Percentiles rank a stretch among this genome's conserved stretches.
These are phyloP conservation scores for Thraustochytrium sp. DNA, from an alignment of 352 stramenopile genomes.

Conservation along the genomic window DNA sequence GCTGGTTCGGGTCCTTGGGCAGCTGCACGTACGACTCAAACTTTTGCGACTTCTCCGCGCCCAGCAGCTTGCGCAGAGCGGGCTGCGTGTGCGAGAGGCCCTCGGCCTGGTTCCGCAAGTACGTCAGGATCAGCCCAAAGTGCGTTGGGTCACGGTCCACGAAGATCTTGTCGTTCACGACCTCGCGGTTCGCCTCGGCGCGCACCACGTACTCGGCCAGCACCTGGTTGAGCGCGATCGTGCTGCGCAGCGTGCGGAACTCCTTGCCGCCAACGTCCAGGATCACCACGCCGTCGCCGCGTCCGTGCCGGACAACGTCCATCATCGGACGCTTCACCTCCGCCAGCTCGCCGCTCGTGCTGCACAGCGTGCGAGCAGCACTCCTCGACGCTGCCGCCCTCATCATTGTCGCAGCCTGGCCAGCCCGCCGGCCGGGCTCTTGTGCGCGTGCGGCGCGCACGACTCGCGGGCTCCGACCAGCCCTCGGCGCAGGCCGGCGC, in stretches of 20 bases:
- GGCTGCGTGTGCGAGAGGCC: neutral
- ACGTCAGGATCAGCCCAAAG: neutral
- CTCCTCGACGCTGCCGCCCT: no score
- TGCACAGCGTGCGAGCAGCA: no score
- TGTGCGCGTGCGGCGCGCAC: no score
- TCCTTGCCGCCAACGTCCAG: slow-evolving; percentile 16
- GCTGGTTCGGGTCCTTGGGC: neutral
- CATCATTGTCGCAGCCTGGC: no score
- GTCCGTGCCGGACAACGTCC: neutral
- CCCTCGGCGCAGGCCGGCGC: no score
- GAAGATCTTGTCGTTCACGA: neutral
- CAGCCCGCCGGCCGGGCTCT: no score
- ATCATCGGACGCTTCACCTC: no score
- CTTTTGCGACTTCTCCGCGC: neutral
- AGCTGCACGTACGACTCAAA: neutral
- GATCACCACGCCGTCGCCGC: neutral
- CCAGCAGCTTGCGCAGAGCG: neutral
- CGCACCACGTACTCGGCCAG: neutral
- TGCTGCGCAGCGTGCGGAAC: neutral
- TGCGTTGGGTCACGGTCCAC: neutral
- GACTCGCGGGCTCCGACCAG: no score
- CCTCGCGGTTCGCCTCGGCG: neutral
- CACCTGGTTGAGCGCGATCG: neutral
- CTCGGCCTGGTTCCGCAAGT: neutral
- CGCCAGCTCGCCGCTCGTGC: no score